These are phyloP conservation scores for Petasospora fabianii DNA, from an alignment of 1,139 yeast species.

Conservation along the genomic window DNA sequence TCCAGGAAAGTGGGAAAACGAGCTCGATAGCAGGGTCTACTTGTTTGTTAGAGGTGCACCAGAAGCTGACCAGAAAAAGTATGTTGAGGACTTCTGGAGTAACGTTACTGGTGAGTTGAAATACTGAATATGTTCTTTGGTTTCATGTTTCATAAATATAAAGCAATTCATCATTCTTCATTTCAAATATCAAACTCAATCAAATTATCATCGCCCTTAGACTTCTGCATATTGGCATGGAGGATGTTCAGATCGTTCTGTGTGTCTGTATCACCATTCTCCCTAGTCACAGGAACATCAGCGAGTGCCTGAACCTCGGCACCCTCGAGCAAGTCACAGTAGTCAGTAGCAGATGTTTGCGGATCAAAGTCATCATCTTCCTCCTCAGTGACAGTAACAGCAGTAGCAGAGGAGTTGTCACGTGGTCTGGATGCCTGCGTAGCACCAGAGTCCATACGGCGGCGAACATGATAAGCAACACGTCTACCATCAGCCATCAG, in stretches of 20 bases:
- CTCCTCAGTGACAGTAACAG: conserved; percentile 38
- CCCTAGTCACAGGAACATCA: conserved; percentile 21
- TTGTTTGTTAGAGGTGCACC: conserved; percentile 52
- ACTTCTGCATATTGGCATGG: conserved; percentile 20
- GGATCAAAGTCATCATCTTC: conserved; percentile 44
- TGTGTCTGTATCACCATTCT: conserved; percentile 12
- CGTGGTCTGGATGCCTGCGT: conserved; percentile 23
- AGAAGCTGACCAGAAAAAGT: conserved; percentile 38
- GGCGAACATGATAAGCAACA: conserved; percentile 83
- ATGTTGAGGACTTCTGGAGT: conserved; percentile 46
- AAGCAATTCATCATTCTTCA: too few relatives aligned
- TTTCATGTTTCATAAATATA: too few relatives aligned
- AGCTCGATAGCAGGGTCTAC: conserved; percentile 47
- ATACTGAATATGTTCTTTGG: conserved; percentile 27
- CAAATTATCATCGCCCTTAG: conserved; percentile 11
- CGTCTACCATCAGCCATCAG: conserved; percentile 87
- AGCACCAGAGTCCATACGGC: conserved; percentile 64
- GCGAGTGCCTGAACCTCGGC: conserved; percentile 42
- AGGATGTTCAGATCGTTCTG: conserved; percentile 24
- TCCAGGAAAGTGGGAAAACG: conserved; percentile 43
- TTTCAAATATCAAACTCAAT: conserved; percentile 25
- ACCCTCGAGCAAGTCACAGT: conserved; percentile 42
- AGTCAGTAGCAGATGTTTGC: conserved; percentile 43
- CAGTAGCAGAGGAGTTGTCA: conserved; percentile 15
- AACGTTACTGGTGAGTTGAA: conserved; percentile 42